Evolutionary conservation across 495 filamentous ascomycete species (phyloP).

Genomic region (Ramalina intermedia): DNA sequence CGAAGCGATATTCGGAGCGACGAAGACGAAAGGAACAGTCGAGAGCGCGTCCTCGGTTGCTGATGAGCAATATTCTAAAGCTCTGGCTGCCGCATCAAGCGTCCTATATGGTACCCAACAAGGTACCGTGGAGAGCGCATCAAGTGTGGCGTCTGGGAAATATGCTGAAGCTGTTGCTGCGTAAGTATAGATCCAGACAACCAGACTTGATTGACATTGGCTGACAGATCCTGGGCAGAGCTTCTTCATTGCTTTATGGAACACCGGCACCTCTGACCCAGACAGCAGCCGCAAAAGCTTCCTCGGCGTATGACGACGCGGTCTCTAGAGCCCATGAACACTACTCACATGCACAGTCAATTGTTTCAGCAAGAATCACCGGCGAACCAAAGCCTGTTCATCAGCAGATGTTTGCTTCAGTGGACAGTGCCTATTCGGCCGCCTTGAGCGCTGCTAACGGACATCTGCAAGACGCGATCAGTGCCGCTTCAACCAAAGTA

Average conservation of each 20-base stretch:
- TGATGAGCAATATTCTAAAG: slow-evolving; percentile 40
- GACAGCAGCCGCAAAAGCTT: slow-evolving; percentile 32
- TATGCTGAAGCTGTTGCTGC: slow-evolving; percentile 46
- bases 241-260: slow-evolving; percentile 49
- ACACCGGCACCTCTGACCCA: slow-evolving; percentile 33
- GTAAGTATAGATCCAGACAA: slow-evolving; percentile 24
- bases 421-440: slow-evolving; percentile 53
- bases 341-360: slow-evolving; percentile 50
- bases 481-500: slow-evolving; percentile 28
- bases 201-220: background rate
- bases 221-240: slow-evolving; percentile 22
- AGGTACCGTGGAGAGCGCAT: slow-evolving; percentile 32
- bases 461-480: slow-evolving; percentile 35
- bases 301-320: slow-evolving; percentile 46
- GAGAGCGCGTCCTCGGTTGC: slow-evolving; percentile 34
- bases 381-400: slow-evolving; percentile 50
- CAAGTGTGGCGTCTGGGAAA: slow-evolving; percentile 38
- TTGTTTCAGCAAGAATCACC: slow-evolving; percentile 50
- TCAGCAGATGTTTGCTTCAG: slow-evolving; percentile 46
- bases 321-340: slow-evolving; percentile 43
- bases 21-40: slow-evolving; percentile 28
- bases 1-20: slow-evolving; percentile 33
- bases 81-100: slow-evolving; percentile 40
- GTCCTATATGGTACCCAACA: slow-evolving; percentile 43
- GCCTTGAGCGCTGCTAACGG: slow-evolving; percentile 47